phyloP scores from a whole-genome alignment of 345 rosid genomes.

The Salix exigua region DNA sequence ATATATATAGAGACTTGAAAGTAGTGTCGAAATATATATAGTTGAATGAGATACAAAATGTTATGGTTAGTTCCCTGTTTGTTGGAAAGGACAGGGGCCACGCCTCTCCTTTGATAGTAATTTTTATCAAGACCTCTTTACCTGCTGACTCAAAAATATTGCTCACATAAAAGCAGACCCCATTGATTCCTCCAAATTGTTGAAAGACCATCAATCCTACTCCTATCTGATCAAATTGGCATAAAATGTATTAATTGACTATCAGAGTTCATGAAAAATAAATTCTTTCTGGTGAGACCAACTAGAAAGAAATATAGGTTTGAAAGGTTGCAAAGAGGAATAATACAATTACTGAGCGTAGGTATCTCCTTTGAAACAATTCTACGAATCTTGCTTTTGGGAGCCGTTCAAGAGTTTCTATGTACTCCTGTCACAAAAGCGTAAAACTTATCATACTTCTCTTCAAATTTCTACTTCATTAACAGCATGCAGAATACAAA shows the following conservation, averaged over 20 bases:
- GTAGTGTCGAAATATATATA: neutral
- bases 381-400: constrained; percentile 70
- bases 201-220: constrained; percentile 87
- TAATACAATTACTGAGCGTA: constrained; percentile 57
- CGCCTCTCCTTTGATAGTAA: neutral
- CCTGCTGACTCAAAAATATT: constrained; percentile 81
- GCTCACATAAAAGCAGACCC: constrained; percentile 73
- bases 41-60: neutral
- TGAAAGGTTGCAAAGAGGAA: neutral
- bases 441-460: neutral
- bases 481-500: neutral
- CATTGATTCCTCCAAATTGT: constrained; percentile 94
- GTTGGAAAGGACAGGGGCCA: neutral
- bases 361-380: constrained; percentile 70
- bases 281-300: neutral
- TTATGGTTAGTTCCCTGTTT: neutral
- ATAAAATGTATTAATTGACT: neutral
- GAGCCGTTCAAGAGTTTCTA: constrained; percentile 61
- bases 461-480: neutral
- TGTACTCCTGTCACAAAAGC: constrained; percentile 58
- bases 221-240: constrained; percentile 57
- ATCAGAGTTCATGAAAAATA: neutral
- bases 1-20: neutral
- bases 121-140: constrained; percentile 13
- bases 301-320: neutral